These are phyloP conservation scores for Nakataea oryzae DNA, from an alignment of 2,329 filamentous ascomycete genomes.

Conservation along the genomic window DNA sequence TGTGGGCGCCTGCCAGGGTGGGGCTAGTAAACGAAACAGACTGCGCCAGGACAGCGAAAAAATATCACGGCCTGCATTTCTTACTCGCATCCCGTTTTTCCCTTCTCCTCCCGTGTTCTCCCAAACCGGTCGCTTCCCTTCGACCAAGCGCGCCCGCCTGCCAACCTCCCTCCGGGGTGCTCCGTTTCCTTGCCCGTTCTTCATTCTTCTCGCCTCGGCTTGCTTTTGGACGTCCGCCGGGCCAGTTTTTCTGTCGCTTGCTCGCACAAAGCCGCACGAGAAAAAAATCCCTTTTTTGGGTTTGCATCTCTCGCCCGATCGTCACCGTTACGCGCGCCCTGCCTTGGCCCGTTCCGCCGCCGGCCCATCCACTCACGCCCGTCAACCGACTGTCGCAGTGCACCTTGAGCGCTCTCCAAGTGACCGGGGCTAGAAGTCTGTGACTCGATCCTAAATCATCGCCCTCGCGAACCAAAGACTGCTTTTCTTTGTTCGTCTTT, in stretches of 20 bases:
- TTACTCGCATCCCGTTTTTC: slow-evolving; percentile 13
- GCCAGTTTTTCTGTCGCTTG: background rate
- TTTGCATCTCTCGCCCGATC: background rate
- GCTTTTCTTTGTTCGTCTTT: background rate
- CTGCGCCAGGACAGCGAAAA: background rate
- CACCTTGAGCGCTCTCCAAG: background rate
- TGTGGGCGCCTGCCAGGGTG: slow-evolving; percentile 1
- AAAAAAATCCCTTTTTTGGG: background rate
- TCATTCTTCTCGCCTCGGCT: slow-evolving; percentile 3
- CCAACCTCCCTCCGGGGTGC: slow-evolving; percentile 6
- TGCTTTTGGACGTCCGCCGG: slow-evolving; percentile 4
- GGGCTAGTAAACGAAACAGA: slow-evolving; percentile 1
- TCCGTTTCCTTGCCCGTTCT: slow-evolving; percentile 1
- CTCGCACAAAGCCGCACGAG: background rate
- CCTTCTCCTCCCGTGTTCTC: slow-evolving; percentile 11
- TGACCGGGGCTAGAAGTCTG: slow-evolving; percentile 1
- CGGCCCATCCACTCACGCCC: background rate
- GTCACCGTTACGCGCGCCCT: background rate
- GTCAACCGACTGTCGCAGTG: background rate
- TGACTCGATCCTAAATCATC: background rate
- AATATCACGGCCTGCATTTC: background rate
- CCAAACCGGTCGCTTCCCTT: background rate
- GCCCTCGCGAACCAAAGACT: background rate
- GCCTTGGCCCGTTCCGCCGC: background rate
- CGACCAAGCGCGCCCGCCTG: slow-evolving; percentile 3